These are phyloP conservation scores for Pilobolus umbonatus DNA, from an alignment of 192 early-diverging fungal genomes.

Conservation along the genomic window DNA sequence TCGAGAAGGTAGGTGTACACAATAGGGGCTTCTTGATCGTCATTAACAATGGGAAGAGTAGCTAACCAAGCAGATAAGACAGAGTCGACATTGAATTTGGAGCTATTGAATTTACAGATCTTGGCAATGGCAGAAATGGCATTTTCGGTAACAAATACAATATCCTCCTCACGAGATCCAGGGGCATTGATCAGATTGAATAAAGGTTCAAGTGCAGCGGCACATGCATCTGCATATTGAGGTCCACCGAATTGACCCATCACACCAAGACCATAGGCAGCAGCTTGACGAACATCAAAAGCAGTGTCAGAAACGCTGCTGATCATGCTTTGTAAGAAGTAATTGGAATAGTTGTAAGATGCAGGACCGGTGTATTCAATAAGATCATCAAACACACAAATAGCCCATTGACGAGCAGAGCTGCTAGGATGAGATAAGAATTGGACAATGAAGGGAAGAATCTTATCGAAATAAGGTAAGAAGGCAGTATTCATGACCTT, in stretches of 20 bases:
- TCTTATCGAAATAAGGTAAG: slow-evolving; percentile 74
- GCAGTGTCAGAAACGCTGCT: slow-evolving; percentile 46
- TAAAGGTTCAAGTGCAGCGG: slow-evolving; percentile 68
- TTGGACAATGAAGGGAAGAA: slow-evolving; percentile 67
- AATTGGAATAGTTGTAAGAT: slow-evolving; percentile 57
- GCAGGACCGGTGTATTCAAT: slow-evolving; percentile 83
- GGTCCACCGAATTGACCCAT: slow-evolving; percentile 86
- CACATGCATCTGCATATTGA: slow-evolving; percentile 69
- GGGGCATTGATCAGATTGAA: slow-evolving; percentile 63
- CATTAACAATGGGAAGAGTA: slow-evolving; percentile 78
- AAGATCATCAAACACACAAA: slow-evolving; percentile 90
- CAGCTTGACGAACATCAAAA: slow-evolving; percentile 85
- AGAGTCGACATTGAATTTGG: slow-evolving; percentile 55
- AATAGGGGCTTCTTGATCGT: slow-evolving; percentile 80
- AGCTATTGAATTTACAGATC: slow-evolving; percentile 65
- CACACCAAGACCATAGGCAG: slow-evolving; percentile 92
- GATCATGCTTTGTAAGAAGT: slow-evolving; percentile 65
- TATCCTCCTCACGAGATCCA: slow-evolving; percentile 65
- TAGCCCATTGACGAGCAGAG: slow-evolving; percentile 84
- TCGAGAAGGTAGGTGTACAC: slow-evolving; percentile 76
- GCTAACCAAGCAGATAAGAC: slow-evolving; percentile 74
- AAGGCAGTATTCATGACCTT: slow-evolving; percentile 67
- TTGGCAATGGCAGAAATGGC: slow-evolving; percentile 89
- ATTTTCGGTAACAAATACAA: slow-evolving; percentile 90
- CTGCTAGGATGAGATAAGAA: slow-evolving; percentile 62